Evolutionary conservation across 1,284 basidiomycete genomes (phyloP).

Genomic region (Rhodotorula sp.): DNA sequence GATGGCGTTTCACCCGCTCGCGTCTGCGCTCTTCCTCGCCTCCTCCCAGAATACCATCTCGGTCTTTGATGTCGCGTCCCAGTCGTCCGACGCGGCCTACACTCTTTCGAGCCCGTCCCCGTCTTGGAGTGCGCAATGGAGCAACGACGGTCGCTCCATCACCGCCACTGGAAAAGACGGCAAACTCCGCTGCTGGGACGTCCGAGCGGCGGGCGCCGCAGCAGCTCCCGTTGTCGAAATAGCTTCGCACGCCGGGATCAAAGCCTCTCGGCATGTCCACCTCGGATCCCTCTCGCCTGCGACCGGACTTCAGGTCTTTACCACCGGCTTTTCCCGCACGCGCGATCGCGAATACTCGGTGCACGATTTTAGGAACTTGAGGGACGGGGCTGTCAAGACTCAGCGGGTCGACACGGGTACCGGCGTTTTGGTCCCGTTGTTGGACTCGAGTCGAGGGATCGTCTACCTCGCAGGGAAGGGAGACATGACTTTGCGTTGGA

Average conservation of each 20-base stretch:
- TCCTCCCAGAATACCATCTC: slow-evolving; percentile 40
- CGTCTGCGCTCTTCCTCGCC: slow-evolving; percentile 48
- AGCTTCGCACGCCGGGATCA: slow-evolving; percentile 33
- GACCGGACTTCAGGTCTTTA: slow-evolving; percentile 48
- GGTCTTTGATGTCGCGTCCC: slow-evolving; percentile 48
- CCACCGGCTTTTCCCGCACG: slow-evolving; percentile 51
- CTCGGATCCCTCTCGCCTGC: slow-evolving; percentile 45
- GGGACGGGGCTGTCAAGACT: slow-evolving; percentile 32
- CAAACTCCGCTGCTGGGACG: slow-evolving; percentile 48
- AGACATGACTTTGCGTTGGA: slow-evolving; percentile 53
- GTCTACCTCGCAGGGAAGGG: slow-evolving; percentile 51
- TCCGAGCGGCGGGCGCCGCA: slow-evolving; percentile 33
- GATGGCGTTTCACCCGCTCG: slow-evolving; percentile 51
- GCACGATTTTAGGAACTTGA: slow-evolving; percentile 43
- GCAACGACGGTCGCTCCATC: slow-evolving; percentile 47
- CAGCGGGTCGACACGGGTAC: slow-evolving; percentile 51
- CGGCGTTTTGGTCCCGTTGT: slow-evolving; percentile 49
- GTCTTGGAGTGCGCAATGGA: slow-evolving; percentile 50
- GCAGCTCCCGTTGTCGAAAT: slow-evolving; percentile 3
- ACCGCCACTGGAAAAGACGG: slow-evolving; percentile 50
- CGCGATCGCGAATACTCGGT: slow-evolving; percentile 42
- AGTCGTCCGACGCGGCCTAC: slow-evolving; percentile 34
- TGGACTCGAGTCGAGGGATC: slow-evolving; percentile 51
- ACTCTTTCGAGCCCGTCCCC: slow-evolving; percentile 44
- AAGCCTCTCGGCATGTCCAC: slow-evolving; percentile 47